Conservation (phyloP, 139 green algal genomes). For the Chlamydomonas sp. region DNA sequence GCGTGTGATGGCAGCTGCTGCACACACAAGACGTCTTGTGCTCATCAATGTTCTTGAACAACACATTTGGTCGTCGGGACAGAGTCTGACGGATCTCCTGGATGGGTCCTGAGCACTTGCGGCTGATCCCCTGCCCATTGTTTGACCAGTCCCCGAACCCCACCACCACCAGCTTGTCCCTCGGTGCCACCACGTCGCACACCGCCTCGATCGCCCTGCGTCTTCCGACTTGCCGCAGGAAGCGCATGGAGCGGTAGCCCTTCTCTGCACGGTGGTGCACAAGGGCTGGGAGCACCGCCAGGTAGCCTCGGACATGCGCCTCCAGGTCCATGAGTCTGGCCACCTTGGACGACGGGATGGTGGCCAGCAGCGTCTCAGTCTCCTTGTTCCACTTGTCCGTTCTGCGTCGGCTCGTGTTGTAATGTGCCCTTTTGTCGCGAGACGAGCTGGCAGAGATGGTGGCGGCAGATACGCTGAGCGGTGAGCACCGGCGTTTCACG, state of each 20-base stretch:
- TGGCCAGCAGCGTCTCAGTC: neutral
- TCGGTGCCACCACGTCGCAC: neutral
- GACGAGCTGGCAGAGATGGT: too few species aligned
- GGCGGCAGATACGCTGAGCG: too few species aligned
- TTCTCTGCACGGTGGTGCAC: neutral
- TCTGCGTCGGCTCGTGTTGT: too few species aligned
- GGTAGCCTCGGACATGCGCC: neutral
- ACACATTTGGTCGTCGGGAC: neutral
- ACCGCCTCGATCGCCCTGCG: neutral
- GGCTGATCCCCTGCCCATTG: neutral
- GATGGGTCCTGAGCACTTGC: neutral
- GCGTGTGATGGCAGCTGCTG: neutral
- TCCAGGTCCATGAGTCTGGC: neutral
- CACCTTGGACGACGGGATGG: neutral
- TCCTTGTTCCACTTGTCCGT: neutral
- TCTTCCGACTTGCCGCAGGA: neutral
- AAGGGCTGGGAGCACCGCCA: neutral
- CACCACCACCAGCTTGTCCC: neutral
- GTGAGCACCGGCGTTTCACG: too few species aligned
- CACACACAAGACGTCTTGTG: neutral
- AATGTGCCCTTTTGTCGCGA: too few species aligned
- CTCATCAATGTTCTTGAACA: slow-evolving; percentile 3
- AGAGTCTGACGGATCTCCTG: neutral
- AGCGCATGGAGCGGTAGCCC: too few species aligned
- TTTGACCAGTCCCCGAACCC: neutral